Conservation (phyloP, 1,284 basidiomycete genomes). For the Clitocybe nebularis region DNA sequence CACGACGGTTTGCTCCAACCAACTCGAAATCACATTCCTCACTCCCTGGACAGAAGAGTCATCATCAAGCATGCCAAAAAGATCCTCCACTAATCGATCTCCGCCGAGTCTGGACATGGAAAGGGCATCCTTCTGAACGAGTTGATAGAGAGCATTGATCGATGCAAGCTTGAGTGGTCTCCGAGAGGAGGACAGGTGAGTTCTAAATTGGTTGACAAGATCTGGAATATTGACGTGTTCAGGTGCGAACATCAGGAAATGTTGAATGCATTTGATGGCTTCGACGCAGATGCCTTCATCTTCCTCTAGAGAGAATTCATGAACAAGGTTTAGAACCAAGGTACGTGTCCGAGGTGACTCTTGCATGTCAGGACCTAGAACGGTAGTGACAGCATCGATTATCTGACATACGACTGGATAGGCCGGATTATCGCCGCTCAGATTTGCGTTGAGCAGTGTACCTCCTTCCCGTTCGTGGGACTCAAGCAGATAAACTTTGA, state of each 20-base stretch:
- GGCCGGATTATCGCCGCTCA: slow-evolving; percentile 87
- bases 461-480: slow-evolving; percentile 96
- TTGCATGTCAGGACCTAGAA: slow-evolving; percentile 94
- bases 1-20: slow-evolving; percentile 93
- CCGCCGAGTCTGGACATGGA: slow-evolving; percentile 93
- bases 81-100: slow-evolving; percentile 88
- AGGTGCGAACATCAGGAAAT: slow-evolving; percentile 94
- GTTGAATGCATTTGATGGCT: slow-evolving; percentile 93
- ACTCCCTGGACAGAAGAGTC: slow-evolving; percentile 95
- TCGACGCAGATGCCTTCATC: slow-evolving; percentile 91
- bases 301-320: slow-evolving; percentile 81
- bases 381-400: slow-evolving; percentile 89
- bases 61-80: slow-evolving; percentile 93
- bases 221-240: slow-evolving; percentile 78
- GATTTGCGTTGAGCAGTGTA: slow-evolving; percentile 76
- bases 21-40: slow-evolving; percentile 88
- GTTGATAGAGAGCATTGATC: slow-evolving; percentile 94
- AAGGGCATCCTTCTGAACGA: slow-evolving; percentile 93
- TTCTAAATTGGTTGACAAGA: slow-evolving; percentile 72
- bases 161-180: slow-evolving; percentile 89
- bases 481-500: slow-evolving; percentile 88
- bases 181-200: slow-evolving; percentile 74
- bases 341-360: slow-evolving; percentile 81
- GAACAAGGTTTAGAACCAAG: slow-evolving; percentile 82
- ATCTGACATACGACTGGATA: slow-evolving; percentile 92